phyloP scores from a whole-genome alignment of 2,329 filamentous ascomycete genomes.

The Tetracladium maxilliforme region DNA sequence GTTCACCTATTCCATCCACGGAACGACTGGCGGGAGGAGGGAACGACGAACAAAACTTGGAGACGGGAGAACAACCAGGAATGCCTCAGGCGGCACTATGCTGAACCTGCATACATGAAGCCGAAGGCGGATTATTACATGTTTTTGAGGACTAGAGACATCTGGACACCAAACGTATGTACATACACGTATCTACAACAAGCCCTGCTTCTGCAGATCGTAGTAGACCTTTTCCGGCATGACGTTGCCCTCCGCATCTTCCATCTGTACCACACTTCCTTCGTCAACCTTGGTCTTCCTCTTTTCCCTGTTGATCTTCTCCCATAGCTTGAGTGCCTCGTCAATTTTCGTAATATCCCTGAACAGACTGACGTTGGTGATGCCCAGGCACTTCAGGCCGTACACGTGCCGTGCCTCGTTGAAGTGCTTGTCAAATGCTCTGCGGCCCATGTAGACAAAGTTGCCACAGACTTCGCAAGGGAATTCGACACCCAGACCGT shows the following conservation, averaged over 20 bases:
- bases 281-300: constrained; percentile 62
- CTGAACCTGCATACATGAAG: no score
- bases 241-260: constrained; percentile 91
- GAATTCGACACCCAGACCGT: constrained; percentile 89
- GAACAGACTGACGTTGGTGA: constrained; percentile 83
- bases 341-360: constrained; percentile 87
- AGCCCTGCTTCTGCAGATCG: constrained; percentile 83
- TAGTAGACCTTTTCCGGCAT: constrained; percentile 99
- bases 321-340: constrained; percentile 79
- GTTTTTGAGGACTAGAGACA: no score
- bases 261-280: constrained; percentile 92
- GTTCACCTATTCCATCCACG: no score
- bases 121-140: no score
- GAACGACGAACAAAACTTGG: no score
- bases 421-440: constrained; percentile 97
- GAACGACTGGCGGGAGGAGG: no score
- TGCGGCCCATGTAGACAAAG: constrained; percentile 94
- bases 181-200: constrained; percentile 54
- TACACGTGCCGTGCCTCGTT: constrained; percentile 88
- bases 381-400: constrained; percentile 83
- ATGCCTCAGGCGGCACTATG: no score
- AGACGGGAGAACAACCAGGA: no score
- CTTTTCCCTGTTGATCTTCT: constrained; percentile 79
- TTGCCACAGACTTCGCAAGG: constrained; percentile 95
- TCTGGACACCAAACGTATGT: no score